A percentile compares a stretch with the other conserved stretches of the same genome.
Evolutionary conservation across 139 green algal species (phyloP).

Genomic region (Chlamydomonas sp.): DNA sequence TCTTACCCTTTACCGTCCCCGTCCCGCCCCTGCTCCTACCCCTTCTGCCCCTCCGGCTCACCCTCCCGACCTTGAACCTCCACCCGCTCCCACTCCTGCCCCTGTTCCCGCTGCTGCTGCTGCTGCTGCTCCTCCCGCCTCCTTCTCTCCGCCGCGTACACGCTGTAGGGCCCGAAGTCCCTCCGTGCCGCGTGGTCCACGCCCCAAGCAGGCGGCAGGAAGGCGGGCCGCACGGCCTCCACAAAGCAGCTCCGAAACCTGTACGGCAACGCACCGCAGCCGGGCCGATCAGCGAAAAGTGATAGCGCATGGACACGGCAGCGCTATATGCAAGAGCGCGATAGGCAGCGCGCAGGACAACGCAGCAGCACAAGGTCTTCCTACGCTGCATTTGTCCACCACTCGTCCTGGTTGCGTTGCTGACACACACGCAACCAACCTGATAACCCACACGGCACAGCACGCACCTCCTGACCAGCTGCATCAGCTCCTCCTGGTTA

Average conservation of each 20-base stretch:
- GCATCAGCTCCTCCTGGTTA: neutral
- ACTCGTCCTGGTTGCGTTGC: too few species aligned
- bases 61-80: neutral
- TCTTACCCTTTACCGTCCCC: too few species aligned
- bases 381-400: too few species aligned
- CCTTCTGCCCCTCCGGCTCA: neutral
- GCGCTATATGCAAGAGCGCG: neutral
- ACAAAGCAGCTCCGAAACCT: slow-evolving; percentile 77
- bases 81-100: neutral
- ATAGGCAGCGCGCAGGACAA: neutral
- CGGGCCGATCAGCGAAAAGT: neutral
- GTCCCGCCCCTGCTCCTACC: neutral
- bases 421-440: neutral
- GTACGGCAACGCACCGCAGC: neutral
- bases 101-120: neutral
- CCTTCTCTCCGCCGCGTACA: slow-evolving; percentile 35
- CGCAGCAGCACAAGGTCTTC: too few species aligned
- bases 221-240: slow-evolving; percentile 62
- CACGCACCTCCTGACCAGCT: neutral
- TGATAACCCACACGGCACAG: neutral
- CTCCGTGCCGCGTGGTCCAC: slow-evolving; percentile 60
- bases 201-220: slow-evolving; percentile 71
- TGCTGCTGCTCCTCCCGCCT: too few species aligned
- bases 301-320: neutral
- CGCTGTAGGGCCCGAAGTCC: slow-evolving; percentile 62